Evolutionary conservation across 1,284 basidiomycete species (phyloP), one percentile per base, ranked within the genome.

Genomic region (Pseudozyma sp.): DNA sequence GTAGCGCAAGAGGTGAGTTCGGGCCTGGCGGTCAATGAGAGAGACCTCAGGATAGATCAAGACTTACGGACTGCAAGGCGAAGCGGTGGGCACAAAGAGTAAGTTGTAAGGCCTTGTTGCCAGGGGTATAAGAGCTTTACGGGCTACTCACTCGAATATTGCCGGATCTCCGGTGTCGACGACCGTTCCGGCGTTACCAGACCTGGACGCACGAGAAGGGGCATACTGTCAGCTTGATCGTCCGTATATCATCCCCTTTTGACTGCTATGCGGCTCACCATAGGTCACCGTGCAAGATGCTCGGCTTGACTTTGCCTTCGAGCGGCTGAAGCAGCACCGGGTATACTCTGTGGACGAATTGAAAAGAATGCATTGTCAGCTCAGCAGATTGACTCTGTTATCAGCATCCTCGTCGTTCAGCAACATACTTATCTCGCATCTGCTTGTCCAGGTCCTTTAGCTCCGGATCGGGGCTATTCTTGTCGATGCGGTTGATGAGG

Each of bases 271-370:
- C 9, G 16, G 39, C 69, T 59, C 19, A 71, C 70, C 70, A 73
- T n/a, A 73, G 49, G 45, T 73, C 66, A n/a, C 70, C 70, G 42
- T 73, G 70, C 39, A 73, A 38, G 31, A 73, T 69, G 43, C 56
- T 56, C 19, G 70, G 65, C 52, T 59, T 58, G 38, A 73, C 58
- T 31, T 62, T 73, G n/a, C 65, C 70, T 53, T 73, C 66, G 8
- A 73, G 59, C n/a, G 66, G 65, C 5, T 53, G 56, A 2, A 73
- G 52, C 9, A 73, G 51, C 5, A 73, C 50, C 6, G 61, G 70
- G 36, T 73, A 73, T 9, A 73, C 65, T 21, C 70, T 68, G 36
- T 42, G 25, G 10, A 1, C 25, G n/a, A 50, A 1, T 3, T 18
- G 14, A 18, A 44, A 16, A 18, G 43, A 13, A 40, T 3, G 4